These are phyloP conservation scores for Ophiocordyceps camponoti-floridani DNA, from an alignment of 2,329 filamentous ascomycete species.

Conservation along the genomic window DNA sequence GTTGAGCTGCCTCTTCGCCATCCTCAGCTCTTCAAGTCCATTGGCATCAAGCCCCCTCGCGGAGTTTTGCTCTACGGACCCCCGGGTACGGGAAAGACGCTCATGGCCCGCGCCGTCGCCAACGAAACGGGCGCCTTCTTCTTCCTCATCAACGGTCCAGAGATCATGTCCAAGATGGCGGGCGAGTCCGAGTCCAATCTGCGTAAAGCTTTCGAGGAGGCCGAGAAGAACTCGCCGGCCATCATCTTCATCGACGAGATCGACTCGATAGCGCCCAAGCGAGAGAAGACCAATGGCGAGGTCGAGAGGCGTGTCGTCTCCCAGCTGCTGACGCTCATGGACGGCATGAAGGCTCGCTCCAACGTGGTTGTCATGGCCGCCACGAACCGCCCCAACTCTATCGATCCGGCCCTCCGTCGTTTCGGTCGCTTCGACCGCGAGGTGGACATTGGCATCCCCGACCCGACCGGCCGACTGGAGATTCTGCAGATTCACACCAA, in stretches of 20 bases:
- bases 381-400: slow-evolving; percentile 96
- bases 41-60: slow-evolving; percentile 97
- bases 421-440: slow-evolving; percentile 98
- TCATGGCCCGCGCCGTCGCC: slow-evolving; percentile 96
- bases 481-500: slow-evolving; percentile 99
- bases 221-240: slow-evolving; percentile 96
- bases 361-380: slow-evolving; percentile 99
- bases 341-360: slow-evolving; percentile 98
- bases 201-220: slow-evolving; percentile 98
- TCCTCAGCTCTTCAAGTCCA: slow-evolving; percentile 98
- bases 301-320: slow-evolving; percentile 97
- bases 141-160: slow-evolving; percentile 97
- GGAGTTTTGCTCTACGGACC: slow-evolving; percentile 95
- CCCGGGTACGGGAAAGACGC: slow-evolving; percentile 96
- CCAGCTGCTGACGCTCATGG: slow-evolving; percentile 94
- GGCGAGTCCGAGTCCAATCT: slow-evolving; percentile 98
- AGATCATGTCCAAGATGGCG: slow-evolving; percentile 99
- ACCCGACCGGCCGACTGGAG: slow-evolving; percentile 94
- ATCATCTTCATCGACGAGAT: slow-evolving; percentile 99
- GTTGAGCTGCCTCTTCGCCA: slow-evolving; percentile 93
- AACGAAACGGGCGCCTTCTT: slow-evolving; percentile 99
- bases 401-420: slow-evolving; percentile 90
- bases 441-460: slow-evolving; percentile 94
- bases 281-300: slow-evolving; percentile 98
- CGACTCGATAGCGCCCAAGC: slow-evolving; percentile 96